Evolutionary conservation across 2,329 filamentous ascomycete genomes (phyloP), one percentile per base, ranked within the genome.

Genomic region (Trichophyton mentagrophytes): DNA sequence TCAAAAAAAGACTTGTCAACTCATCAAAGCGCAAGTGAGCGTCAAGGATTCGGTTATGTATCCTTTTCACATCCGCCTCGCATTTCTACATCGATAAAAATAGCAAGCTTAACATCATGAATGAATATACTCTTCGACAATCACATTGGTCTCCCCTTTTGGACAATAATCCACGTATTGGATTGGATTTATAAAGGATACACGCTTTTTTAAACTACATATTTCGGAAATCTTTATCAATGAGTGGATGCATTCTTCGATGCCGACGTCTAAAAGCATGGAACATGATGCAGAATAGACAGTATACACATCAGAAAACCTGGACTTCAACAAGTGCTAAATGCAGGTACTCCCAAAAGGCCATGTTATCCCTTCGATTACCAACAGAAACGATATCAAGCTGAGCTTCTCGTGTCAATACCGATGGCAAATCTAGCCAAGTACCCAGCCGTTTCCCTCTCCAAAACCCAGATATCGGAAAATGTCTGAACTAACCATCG

Each of bases 1-100:
- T 96, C 38, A 99, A 99, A 82, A 97, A 96, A 79, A 89, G 87
- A 71, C 75, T 95, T 61, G 83, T 95, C 27, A 81, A 80, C 61
- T 27, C 64, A 15, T 66, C 67, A 2, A 76, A 73, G 67, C 73
- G 71, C 66, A 73, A 73, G 66, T 75, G 66, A 65, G 22, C 11
- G 9, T 33, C 33, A 44, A 20, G 46, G 20, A 27, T 38, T 38
- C 33, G 11, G 6, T 38, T 38, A 11, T 13, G 11, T 38, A 13
- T 38, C 11, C 33, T 11, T 38, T 38, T 38, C 9, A 11, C 9
- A 13, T 38, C 33, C 33, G n/a, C n/a, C 3, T 20, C 2, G n/a
- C 15, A n/a, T 44, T 44, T 13, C 40, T 44, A 5, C 40, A n/a
- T 44, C 5, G 33, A 44, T 44, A 44, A 20, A 17, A 44, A 17